phyloP scores from a whole-genome alignment of 768 basidiomycete genomes.

The Inosperma sp. region DNA sequence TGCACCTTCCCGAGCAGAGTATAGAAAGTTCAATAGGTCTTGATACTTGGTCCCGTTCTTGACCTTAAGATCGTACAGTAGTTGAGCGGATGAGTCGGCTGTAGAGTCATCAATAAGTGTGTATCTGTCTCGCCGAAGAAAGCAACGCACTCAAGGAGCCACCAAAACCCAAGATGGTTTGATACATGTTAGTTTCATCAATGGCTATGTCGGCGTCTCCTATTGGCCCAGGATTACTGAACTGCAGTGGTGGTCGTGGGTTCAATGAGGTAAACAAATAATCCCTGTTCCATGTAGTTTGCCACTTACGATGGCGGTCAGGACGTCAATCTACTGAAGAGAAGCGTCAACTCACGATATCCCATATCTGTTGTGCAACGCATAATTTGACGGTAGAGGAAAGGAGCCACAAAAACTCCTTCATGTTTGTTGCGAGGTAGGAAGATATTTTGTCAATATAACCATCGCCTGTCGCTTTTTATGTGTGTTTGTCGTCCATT shows the following conservation, averaged over 20 bases:
- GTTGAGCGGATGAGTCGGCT: conserved; percentile 67
- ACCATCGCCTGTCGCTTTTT: too few species aligned
- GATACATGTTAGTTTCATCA: conserved; percentile 46
- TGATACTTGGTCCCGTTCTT: conserved; percentile 51
- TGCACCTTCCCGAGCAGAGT: conserved; percentile 54
- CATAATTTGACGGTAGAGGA: too few species aligned
- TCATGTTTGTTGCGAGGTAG: too few species aligned
- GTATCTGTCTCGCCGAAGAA: not conserved
- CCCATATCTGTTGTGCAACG: conserved; percentile 9
- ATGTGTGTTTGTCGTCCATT: too few species aligned
- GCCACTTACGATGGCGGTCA: conserved; percentile 38
- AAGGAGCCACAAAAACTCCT: too few species aligned
- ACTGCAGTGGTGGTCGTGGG: conserved; percentile 44
- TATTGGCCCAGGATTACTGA: conserved; percentile 43
- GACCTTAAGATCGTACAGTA: conserved; percentile 57
- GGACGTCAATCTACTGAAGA: not conserved
- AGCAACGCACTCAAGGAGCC: conserved; percentile 48
- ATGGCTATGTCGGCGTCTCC: conserved; percentile 57
- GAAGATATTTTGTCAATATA: too few species aligned
- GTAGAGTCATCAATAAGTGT: conserved; percentile 1
- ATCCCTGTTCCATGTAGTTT: conserved; percentile 46
- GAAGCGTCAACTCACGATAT: not conserved
- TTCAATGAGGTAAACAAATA: conserved; percentile 45
- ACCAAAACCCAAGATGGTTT: conserved; percentile 61
- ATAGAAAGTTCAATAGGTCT: conserved; percentile 53